phyloP scores from a whole-genome alignment of 2,329 filamentous ascomycete genomes.

The Hortaea sp. region DNA sequence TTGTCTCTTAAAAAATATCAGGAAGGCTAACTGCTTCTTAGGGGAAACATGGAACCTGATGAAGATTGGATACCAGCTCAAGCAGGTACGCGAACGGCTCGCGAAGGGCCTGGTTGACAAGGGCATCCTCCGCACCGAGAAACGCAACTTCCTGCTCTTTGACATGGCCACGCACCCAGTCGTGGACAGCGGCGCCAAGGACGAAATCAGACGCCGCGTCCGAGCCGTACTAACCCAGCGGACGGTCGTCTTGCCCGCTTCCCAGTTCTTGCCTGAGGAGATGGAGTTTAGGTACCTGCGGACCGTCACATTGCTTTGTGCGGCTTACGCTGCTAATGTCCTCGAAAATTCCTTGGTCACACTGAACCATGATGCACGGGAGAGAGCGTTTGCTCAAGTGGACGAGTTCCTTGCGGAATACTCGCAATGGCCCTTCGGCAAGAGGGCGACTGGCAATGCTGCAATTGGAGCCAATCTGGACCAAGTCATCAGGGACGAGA shows the following conservation, averaged over 20 bases:
- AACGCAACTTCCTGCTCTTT: slow-evolving; percentile 98
- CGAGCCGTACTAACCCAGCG: slow-evolving; percentile 86
- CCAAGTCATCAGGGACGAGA: slow-evolving; percentile 76
- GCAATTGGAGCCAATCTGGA: slow-evolving; percentile 89
- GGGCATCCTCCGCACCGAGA: slow-evolving; percentile 94
- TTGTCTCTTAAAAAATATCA: too few relatives aligned
- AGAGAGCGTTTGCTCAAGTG: slow-evolving; percentile 91
- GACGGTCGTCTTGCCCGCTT: slow-evolving; percentile 78
- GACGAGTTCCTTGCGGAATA: slow-evolving; percentile 94
- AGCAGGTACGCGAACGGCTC: slow-evolving; percentile 94
- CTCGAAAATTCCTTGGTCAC: slow-evolving; percentile 94
- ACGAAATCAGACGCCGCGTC: slow-evolving; percentile 88
- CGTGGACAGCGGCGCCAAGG: slow-evolving; percentile 90
- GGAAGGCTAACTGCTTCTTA: slow-evolving; percentile 32
- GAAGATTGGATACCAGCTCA: slow-evolving; percentile 99
- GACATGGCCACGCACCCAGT: slow-evolving; percentile 99
- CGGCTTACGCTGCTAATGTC: slow-evolving; percentile 94
- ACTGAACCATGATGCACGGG: slow-evolving; percentile 84
- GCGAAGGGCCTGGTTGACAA: slow-evolving; percentile 98
- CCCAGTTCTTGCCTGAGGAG: slow-evolving; percentile 84
- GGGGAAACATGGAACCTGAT: slow-evolving; percentile 99
- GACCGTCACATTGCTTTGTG: slow-evolving; percentile 93
- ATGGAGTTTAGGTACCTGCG: slow-evolving; percentile 89
- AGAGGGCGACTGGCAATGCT: slow-evolving; percentile 62
- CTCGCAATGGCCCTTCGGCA: slow-evolving; percentile 93